Evolutionary conservation across 2,329 filamentous ascomycete species (phyloP), one percentile per base, ranked within the genome.

Genomic region (Calcarisporium arbuscula): DNA sequence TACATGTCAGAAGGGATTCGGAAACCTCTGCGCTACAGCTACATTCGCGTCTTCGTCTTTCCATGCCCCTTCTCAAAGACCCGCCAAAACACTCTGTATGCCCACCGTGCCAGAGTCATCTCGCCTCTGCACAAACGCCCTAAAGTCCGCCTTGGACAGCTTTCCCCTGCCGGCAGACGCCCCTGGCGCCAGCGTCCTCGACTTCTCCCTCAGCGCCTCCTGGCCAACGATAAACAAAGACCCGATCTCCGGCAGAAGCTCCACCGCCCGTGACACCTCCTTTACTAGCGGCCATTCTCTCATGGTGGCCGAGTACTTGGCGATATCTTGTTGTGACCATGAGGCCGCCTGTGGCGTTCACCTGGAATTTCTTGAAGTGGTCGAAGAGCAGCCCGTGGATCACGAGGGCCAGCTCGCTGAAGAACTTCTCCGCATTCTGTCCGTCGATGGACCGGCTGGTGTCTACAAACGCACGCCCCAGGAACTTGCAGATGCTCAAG

Each of bases 311-410:
- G 85, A 84, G 58, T 98, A 98, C 54, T 87, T 88, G 22, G 87
- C 86, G 57, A 96, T 89, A 56, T 98, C 92, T 64, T 96, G 94
- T 22, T n/a, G 84, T 90, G 18, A 96, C 86, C 76, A 95, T 92
- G 30, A 98, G 75, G 3, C 88, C 92, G 41, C 92, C 92, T 0
- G 90, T 89, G 26, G 89, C 86, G 48, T 88, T 95, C 46, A 98
- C 87, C 41, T 82, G 79, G 64, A 94, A 98, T 52, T 86, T 88
- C 53, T 94, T 92, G 63, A 96, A 86, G 61, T 98, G 92, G 42
- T 92, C 85, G 43, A 98, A 80, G 5, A 98, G 73, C 8, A 94
- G 74, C 32, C 73, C 66, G 46, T 89, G 80, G 22, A 95, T 70
- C 8, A 82, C 82, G 11, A 89, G 66, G 2, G 86, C 89, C 16